Evolutionary conservation across 495 filamentous ascomycete genomes (phyloP), one percentile per base, ranked within the genome.

Genomic region (Neurospora africana): DNA sequence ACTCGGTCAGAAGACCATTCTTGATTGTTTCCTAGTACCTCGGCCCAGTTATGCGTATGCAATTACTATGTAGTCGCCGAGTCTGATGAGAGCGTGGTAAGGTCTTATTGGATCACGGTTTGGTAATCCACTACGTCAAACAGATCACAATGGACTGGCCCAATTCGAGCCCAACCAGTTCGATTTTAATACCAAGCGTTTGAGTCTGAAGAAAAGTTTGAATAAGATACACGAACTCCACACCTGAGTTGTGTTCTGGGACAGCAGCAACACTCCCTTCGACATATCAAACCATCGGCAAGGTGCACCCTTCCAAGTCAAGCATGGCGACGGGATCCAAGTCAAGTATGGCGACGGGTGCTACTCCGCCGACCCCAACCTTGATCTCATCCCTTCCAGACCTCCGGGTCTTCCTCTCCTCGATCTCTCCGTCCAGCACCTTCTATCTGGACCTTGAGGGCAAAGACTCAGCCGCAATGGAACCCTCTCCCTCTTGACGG

Each of bases 371-470:
- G n/a, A 58, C 68, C 68, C 68, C 68, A 40, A 69, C 68, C 37
- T 69, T 69, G 21, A 40, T 69, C 68, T n/a, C 19, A 27, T 43
- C 68, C 23, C 37, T 43, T 69, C 68, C 68, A 19, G 37, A 21
- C 39, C 33, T 69, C n/a, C 68, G 15, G 37, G 21, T 13, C 36
- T 69, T 69, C 23, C 68, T 69, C 37, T 36, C 68, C 3, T 41
- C 1, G 0, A 39, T 69, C 21, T 17, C 39, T 68, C 27, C 19
- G 75, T 53, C 44, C 21, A 53, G 44, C 44, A 53, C 84, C 1
- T 74, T 89, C 4, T 89, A 85, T 76, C 69, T 89, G 53, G 87
- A 89, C 74, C 75, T 89, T 11, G 87, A 89, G 78, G 88, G 88
- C 10, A 83, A 17, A 75, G 80, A 5, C 84, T 89, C 41, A 81